These are phyloP conservation scores for Metarhizium album DNA, from an alignment of 2,329 filamentous ascomycete genomes.

Conservation along the genomic window DNA sequence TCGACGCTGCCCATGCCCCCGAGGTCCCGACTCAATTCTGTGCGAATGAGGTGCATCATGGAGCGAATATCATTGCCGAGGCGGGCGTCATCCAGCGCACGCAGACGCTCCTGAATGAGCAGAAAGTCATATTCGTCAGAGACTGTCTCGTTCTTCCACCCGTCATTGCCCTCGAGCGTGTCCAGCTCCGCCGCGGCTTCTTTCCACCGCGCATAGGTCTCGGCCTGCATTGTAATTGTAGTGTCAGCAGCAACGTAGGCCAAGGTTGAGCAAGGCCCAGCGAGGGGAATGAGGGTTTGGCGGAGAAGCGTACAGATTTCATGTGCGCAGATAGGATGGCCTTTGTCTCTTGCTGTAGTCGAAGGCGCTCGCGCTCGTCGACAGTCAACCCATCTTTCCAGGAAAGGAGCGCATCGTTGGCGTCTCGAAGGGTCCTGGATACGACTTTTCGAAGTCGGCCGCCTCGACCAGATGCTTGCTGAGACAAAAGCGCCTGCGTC, in stretches of 20 bases:
- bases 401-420: slow-evolving; percentile 31
- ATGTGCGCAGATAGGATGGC: slow-evolving; percentile 54
- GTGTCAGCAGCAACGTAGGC: too few species aligned
- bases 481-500: background rate
- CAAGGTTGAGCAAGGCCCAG: background rate
- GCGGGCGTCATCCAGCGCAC: slow-evolving; percentile 64
- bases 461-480: background rate
- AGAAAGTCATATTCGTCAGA: slow-evolving; percentile 60
- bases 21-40: slow-evolving; percentile 66
- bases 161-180: slow-evolving; percentile 64
- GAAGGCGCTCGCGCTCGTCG: slow-evolving; percentile 36
- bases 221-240: too few species aligned
- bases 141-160: slow-evolving; percentile 61
- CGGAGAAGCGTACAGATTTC: slow-evolving; percentile 43
- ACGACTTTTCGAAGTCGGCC: slow-evolving; percentile 1
- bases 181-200: slow-evolving; percentile 68
- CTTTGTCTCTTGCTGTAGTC: slow-evolving; percentile 44
- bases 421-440: slow-evolving; percentile 11
- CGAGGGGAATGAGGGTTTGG: too few species aligned
- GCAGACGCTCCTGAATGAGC: slow-evolving; percentile 58
- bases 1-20: slow-evolving; percentile 77
- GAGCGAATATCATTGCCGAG: slow-evolving; percentile 57
- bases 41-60: slow-evolving; percentile 76
- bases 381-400: slow-evolving; percentile 42
- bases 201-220: slow-evolving; percentile 62